Conservation (phyloP, 768 basidiomycete species). For the Rhizopogon vesiculosus region DNA sequence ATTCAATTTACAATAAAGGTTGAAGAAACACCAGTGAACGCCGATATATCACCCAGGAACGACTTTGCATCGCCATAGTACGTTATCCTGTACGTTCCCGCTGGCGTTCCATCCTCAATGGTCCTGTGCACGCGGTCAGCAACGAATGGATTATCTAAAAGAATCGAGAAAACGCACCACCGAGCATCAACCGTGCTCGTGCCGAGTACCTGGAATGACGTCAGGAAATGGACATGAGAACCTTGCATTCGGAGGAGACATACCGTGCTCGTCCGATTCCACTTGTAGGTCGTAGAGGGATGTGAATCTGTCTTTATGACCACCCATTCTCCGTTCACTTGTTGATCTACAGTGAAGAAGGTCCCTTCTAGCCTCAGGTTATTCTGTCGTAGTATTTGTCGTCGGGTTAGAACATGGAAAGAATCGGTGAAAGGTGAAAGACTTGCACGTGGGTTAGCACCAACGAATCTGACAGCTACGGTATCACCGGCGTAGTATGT, state of each 20-base stretch:
- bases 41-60: constrained; percentile 52
- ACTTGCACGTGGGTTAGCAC: constrained; percentile 72
- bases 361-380: constrained; percentile 72
- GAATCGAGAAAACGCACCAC: constrained; percentile 40
- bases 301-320: constrained; percentile 70
- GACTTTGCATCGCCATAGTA: constrained; percentile 80
- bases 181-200: constrained; percentile 62
- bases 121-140: constrained; percentile 36
- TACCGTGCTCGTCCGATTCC: constrained; percentile 55
- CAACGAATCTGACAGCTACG: constrained; percentile 62
- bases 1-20: constrained; percentile 45
- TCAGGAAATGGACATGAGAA: neutral
- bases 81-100: constrained; percentile 63
- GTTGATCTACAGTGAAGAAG: constrained; percentile 63
- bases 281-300: constrained; percentile 66
- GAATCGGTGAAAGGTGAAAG: neutral
- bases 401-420: neutral
- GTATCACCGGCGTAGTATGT: constrained; percentile 54
- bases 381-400: constrained; percentile 40
- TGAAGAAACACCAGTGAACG: constrained; percentile 60
- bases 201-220: constrained; percentile 42
- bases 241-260: constrained; percentile 14
- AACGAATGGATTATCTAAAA: neutral
- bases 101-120: constrained; percentile 60
- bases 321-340: constrained; percentile 45